Evolutionary conservation across 805 yeast species (phyloP), one percentile per base, ranked within the genome.

Genomic region (Wickerhamiella bombiphila): DNA sequence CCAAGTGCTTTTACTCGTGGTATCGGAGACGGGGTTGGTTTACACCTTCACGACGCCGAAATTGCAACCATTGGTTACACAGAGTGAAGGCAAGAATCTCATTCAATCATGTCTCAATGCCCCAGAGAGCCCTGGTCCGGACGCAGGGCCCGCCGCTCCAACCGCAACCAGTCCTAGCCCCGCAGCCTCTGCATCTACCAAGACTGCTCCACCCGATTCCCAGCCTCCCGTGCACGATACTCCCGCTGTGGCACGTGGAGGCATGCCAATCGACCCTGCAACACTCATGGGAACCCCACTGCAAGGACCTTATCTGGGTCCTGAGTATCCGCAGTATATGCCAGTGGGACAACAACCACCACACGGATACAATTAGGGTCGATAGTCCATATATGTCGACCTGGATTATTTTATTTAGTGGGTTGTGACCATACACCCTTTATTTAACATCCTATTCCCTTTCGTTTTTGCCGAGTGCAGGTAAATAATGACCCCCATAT

Each of bases 11-110:
- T 66, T 91, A 42, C 72, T 91, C 50, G 98, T 91, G 40, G 98
- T 91, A 22, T 79, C 93, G 38, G 98, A 91, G 60, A 91, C 98
- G n/a, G 98, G 98, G 13, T 74, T 91, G 45, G 98, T 91, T 39
- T 91, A 91, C 62, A 91, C 98, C 16, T 91, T 91, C 60, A 88
- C 97, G 40, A 91, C 98, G n/a, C 98, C 98, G 42, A 91, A 91
- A 62, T 74, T 91, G 56, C 97, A 91, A 63, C 98, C 98, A 6
- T 71, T 91, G 51, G 98, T 91, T 37, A 91, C 97, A 30, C 86
- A 88, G 61, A 79, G 93, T 37, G 98, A 91, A 64, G 98, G 98
- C 49, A 86, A 91, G 60, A 86, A 86, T 60, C 71, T 88, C 53
- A 88, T 88, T 54, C 96, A 91, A 65, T 93, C 95, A 11, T 91